A percentile compares a stretch with the other conserved stretches of the same genome.
These are phyloP conservation scores for Rhodotorula sp. DNA, from an alignment of 1,284 basidiomycete genomes.

Conservation along the genomic window DNA sequence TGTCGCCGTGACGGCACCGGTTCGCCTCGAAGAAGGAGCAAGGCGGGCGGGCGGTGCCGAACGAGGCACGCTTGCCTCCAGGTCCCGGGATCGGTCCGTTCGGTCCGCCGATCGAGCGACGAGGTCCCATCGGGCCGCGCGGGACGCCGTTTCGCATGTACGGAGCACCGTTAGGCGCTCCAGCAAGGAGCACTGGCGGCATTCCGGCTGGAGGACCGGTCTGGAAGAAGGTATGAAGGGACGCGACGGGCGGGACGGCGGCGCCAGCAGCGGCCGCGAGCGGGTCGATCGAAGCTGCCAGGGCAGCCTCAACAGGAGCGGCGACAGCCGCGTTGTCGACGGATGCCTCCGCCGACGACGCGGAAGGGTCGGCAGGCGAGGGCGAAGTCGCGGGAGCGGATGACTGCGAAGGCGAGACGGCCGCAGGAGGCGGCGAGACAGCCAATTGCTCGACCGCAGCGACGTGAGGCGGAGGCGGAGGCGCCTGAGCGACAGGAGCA, in stretches of 20 bases:
- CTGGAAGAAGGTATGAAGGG: slow-evolving; percentile 40
- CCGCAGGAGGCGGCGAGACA: slow-evolving; percentile 1
- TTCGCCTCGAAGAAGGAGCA: slow-evolving; percentile 44
- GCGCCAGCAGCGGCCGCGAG: neutral
- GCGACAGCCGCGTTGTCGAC: neutral
- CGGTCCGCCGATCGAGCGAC: slow-evolving; percentile 8
- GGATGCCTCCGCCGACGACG: neutral
- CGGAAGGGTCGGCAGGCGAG: neutral
- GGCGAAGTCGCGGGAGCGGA: neutral
- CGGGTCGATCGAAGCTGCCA: neutral
- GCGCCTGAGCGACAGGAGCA: slow-evolving; percentile 3
- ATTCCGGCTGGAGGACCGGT: neutral
- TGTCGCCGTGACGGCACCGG: slow-evolving; percentile 42
- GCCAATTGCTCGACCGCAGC: neutral
- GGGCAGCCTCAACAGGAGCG: neutral
- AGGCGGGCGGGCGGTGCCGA: slow-evolving; percentile 30
- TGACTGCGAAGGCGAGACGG: neutral
- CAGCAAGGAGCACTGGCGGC: neutral
- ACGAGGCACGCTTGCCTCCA: slow-evolving; percentile 9
- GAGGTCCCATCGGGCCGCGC: slow-evolving; percentile 5
- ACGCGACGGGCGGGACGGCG: slow-evolving; percentile 4
- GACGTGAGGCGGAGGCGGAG: neutral
- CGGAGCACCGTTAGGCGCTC: neutral
- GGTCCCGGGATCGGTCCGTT: slow-evolving; percentile 1
- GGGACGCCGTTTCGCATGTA: neutral